Percentiles rank a stretch among this genome's conserved stretches.
These are phyloP conservation scores for Lactarius vividus DNA, from an alignment of 768 basidiomycete species.

Conservation along the genomic window DNA sequence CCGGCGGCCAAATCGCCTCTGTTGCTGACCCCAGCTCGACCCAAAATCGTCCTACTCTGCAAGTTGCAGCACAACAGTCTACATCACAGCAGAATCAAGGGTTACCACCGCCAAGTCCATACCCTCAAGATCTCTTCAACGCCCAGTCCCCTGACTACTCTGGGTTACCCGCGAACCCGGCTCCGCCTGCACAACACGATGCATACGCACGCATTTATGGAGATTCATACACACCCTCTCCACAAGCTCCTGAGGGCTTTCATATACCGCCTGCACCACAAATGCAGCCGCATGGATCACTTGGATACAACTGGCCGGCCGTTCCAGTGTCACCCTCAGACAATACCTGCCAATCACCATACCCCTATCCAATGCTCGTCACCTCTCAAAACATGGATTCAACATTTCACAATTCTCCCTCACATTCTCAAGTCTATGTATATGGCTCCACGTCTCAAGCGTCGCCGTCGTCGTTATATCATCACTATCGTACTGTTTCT, in stretches of 20 bases:
- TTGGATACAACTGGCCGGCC: conserved; percentile 18
- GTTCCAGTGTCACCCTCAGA: conserved; percentile 4
- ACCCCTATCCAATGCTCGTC: conserved; percentile 16
- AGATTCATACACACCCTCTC: conserved; percentile 7
- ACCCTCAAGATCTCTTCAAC: conserved; percentile 19
- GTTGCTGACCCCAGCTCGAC: conserved; percentile 19
- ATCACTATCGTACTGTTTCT: conserved; percentile 15
- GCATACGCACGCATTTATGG: conserved; percentile 17
- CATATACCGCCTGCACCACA: conserved; percentile 16
- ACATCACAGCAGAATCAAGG: conserved; percentile 12
- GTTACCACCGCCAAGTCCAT: neutral
- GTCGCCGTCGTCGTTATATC: conserved; percentile 5
- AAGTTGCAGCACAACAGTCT: neutral
- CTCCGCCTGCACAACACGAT: conserved; percentile 14
- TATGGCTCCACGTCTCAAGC: conserved; percentile 13
- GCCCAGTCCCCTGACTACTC: conserved; percentile 5
- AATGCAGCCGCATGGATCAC: conserved; percentile 5
- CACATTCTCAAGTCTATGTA: conserved; percentile 16
- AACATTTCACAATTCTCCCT: conserved; percentile 13
- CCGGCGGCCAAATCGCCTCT: conserved; percentile 1
- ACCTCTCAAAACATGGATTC: conserved; percentile 17
- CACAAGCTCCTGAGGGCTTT: conserved; percentile 12
- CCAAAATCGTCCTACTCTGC: conserved; percentile 9
- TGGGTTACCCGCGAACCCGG: conserved; percentile 1
- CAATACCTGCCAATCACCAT: conserved; percentile 14